A percentile compares a stretch with the other conserved stretches of the same genome.
These are phyloP conservation scores for Apiospora aurea DNA, from an alignment of 2,329 filamentous ascomycete species.

Conservation along the genomic window DNA sequence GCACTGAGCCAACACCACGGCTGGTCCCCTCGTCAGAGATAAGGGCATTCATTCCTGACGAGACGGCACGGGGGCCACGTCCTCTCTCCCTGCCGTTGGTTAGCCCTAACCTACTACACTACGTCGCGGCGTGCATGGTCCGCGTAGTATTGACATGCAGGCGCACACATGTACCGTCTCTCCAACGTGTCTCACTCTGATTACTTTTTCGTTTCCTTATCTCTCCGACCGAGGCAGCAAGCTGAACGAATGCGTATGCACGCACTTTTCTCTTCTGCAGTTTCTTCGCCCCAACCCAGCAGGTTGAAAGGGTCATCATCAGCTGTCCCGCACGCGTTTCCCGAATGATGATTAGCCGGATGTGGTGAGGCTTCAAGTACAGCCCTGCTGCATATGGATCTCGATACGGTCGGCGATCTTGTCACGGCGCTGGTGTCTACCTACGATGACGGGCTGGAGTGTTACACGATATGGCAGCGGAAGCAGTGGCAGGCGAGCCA, in stretches of 20 bases:
- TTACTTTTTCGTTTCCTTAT: not conserved
- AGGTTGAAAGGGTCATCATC: not conserved
- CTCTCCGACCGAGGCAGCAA: not conserved
- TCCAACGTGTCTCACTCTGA: conserved; percentile 25
- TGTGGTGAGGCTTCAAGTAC: conserved; percentile 25
- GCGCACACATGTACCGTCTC: not conserved
- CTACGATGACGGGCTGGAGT: conserved; percentile 41
- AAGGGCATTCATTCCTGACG: not conserved
- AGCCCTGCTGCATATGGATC: conserved; percentile 36
- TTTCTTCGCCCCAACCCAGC: not conserved
- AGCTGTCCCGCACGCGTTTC: not conserved
- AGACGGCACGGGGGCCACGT: not conserved
- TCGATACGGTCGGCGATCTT: conserved; percentile 38
- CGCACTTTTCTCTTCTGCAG: not conserved
- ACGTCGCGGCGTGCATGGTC: not conserved
- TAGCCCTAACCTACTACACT: not conserved
- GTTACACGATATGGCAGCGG: conserved; percentile 46
- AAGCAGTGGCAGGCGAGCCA: conserved; percentile 43
- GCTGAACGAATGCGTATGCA: not conserved
- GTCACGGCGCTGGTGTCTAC: conserved; percentile 41
- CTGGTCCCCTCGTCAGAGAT: not conserved
- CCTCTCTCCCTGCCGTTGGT: not conserved
- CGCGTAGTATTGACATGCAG: not conserved
- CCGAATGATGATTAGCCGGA: conserved; percentile 32
- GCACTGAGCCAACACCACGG: not conserved